Evolutionary conservation across 441 rosid species (phyloP).

Genomic region (Croton laevigatus): DNA sequence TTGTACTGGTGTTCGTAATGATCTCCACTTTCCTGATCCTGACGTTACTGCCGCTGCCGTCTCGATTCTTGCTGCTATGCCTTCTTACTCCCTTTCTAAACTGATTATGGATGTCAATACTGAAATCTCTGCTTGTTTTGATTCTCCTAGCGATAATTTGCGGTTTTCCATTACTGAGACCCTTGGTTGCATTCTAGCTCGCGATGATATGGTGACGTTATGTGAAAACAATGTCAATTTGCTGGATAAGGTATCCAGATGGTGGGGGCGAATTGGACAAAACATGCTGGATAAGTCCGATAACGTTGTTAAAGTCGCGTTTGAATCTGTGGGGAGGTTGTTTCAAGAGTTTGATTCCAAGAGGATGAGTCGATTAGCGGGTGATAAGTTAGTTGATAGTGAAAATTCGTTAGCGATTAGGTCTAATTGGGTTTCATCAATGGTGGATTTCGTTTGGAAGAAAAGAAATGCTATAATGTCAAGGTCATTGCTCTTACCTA

Average conservation of each 20-base stretch:
- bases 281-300: constrained; percentile 88
- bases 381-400: constrained; percentile 92
- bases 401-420: constrained; percentile 90
- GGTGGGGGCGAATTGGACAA: constrained; percentile 88
- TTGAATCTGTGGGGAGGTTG: constrained; percentile 88
- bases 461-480: constrained; percentile 76
- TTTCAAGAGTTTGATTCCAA: constrained; percentile 93
- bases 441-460: constrained; percentile 86
- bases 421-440: constrained; percentile 89
- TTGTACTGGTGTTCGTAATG: constrained; percentile 69
- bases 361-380: constrained; percentile 91
- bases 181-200: constrained; percentile 85
- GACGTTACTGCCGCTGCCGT: constrained; percentile 93
- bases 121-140: constrained; percentile 81
- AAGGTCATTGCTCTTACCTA: constrained; percentile 80
- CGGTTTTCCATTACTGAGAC: constrained; percentile 90
- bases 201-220: constrained; percentile 85
- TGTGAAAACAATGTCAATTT: constrained; percentile 84
- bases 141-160: constrained; percentile 66
- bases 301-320: constrained; percentile 84
- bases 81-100: constrained; percentile 73
- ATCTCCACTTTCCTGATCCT: constrained; percentile 93
- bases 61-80: constrained; percentile 89
- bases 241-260: constrained; percentile 79
- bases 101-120: constrained; percentile 67